Conservation (phyloP, 495 filamentous ascomycete genomes). For the Aspergillus steynii region DNA sequence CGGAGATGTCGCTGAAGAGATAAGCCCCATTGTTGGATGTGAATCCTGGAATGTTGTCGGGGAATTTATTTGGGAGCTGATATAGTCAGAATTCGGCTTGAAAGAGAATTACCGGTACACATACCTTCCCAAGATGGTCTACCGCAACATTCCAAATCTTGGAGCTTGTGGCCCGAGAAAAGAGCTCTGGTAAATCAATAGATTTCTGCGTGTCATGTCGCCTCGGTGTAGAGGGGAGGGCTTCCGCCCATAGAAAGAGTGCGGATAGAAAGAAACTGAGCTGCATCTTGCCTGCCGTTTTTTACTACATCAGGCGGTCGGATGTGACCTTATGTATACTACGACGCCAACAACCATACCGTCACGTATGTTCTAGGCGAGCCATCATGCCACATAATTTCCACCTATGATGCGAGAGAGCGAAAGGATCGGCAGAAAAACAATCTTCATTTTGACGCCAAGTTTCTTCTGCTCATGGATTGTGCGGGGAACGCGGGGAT, state of each 20-base stretch:
- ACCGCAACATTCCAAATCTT: not conserved
- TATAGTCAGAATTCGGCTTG: not conserved
- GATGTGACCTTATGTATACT: not conserved
- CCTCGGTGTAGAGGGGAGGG: not conserved
- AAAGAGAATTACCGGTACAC: not conserved
- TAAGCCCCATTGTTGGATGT: not conserved
- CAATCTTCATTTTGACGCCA: not conserved
- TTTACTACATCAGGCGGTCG: not conserved
- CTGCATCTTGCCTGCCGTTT: not conserved
- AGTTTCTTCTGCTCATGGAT: not conserved
- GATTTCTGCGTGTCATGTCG: not conserved
- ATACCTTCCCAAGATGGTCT: not conserved
- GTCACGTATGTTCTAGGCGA: not conserved
- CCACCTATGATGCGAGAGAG: not conserved
- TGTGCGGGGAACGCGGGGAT: not conserved
- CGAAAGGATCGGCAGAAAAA: not conserved
- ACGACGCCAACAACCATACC: not conserved
- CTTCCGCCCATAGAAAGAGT: not conserved
- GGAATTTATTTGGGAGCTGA: slow-evolving; percentile 6
- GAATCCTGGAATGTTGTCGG: not conserved
- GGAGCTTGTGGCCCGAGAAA: not conserved
- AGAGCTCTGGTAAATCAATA: not conserved
- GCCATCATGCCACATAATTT: not conserved
- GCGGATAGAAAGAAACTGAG: not conserved
- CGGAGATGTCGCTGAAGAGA: not conserved